phyloP scores from a whole-genome alignment of 2,329 filamentous ascomycete genomes.

The Cladophialophora yegresii region DNA sequence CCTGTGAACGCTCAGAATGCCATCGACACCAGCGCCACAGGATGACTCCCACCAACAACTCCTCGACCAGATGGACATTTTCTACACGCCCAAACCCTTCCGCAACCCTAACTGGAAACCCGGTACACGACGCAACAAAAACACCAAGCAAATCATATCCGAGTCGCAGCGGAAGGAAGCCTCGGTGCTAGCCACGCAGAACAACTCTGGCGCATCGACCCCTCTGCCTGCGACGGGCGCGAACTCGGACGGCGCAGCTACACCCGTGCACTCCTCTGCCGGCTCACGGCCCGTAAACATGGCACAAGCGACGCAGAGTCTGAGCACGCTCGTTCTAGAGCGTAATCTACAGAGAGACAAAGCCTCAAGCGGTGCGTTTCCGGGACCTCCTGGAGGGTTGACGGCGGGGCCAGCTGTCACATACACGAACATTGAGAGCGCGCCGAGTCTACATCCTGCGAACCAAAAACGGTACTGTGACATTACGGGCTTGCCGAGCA shows the following conservation, averaged over 20 bases:
- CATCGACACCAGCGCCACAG: constrained; percentile 60
- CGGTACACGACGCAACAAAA: constrained; percentile 95
- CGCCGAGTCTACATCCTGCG: constrained; percentile 76
- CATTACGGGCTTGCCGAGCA: constrained; percentile 86
- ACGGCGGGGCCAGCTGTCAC: constrained; percentile 68
- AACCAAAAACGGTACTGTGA: constrained; percentile 92
- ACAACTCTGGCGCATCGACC: constrained; percentile 77
- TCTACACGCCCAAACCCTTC: constrained; percentile 82
- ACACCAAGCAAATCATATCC: constrained; percentile 92
- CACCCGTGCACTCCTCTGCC: constrained; percentile 37
- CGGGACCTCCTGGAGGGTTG: constrained; percentile 2
- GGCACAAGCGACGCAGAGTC: constrained; percentile 81
- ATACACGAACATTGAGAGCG: constrained; percentile 95
- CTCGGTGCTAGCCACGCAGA: constrained; percentile 79
- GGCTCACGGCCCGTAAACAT: constrained; percentile 65
- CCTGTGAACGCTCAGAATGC: constrained; percentile 48
- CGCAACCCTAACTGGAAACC: constrained; percentile 89
- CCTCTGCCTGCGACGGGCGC: constrained; percentile 51
- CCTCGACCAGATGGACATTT: constrained; percentile 88
- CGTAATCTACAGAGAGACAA: constrained; percentile 60
- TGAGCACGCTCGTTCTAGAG: constrained; percentile 85
- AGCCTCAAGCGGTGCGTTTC: constrained; percentile 19
- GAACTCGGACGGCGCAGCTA: constrained; percentile 47
- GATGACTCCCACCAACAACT: constrained; percentile 83
- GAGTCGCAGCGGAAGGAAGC: constrained; percentile 87